Percentiles rank a stretch among this genome's conserved stretches.
Conservation (phyloP, 1,284 basidiomycete genomes). For the Farysia itapuensis region DNA sequence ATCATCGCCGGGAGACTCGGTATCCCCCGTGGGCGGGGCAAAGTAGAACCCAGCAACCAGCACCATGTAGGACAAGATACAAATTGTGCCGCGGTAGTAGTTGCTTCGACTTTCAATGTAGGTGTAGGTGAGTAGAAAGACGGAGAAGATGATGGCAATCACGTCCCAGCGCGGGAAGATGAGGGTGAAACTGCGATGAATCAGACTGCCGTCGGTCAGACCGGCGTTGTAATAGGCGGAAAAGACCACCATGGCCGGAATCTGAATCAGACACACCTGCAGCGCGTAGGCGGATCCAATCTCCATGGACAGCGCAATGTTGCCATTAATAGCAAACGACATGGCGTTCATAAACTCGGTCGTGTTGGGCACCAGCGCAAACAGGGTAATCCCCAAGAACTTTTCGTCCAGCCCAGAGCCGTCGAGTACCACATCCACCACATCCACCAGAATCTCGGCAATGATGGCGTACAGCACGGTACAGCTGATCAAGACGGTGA, state of each 20-base stretch:
- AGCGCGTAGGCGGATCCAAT: conserved; percentile 98
- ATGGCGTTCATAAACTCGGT: conserved; percentile 99
- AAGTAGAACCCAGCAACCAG: conserved; percentile 58
- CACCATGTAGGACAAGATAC: conserved; percentile 52
- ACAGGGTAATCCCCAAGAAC: conserved; percentile 92
- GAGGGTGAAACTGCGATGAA: conserved; percentile 61
- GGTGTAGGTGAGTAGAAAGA: conserved; percentile 95
- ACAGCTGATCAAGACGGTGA: conserved; percentile 64
- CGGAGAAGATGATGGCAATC: conserved; percentile 76
- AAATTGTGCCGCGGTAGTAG: conserved; percentile 66
- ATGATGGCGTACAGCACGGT: conserved; percentile 94
- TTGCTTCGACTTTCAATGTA: conserved; percentile 98
- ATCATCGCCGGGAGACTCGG: conserved; percentile 43
- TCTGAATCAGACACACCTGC: conserved; percentile 95
- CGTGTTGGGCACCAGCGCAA: conserved; percentile 96
- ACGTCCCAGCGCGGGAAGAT: conserved; percentile 99
- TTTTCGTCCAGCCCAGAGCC: conserved; percentile 97
- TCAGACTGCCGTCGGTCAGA: conserved; percentile 59
- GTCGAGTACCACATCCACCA: conserved; percentile 90
- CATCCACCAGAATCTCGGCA: conserved; percentile 90
- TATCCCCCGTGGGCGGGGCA: conserved; percentile 50
- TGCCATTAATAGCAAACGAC: conserved; percentile 95
- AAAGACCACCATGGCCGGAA: conserved; percentile 98
- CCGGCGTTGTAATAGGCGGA: conserved; percentile 91
- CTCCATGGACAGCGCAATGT: conserved; percentile 93